Conservation (phyloP, 2,329 filamentous ascomycete genomes). For the Aureobasidium sp. region DNA sequence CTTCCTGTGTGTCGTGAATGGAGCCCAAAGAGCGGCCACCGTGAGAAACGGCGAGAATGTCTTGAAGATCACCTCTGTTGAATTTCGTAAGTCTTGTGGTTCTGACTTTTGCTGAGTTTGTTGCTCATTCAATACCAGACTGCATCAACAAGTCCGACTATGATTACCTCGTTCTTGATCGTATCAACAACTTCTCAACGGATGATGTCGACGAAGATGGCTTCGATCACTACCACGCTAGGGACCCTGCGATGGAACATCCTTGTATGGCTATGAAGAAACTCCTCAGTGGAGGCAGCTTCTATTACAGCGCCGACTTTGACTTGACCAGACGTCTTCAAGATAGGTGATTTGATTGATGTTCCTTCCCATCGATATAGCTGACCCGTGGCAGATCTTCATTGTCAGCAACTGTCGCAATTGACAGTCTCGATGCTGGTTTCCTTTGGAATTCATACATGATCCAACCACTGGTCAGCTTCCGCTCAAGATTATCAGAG, state of each 20-base stretch:
- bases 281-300: conserved; percentile 84
- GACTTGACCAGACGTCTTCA: conserved; percentile 91
- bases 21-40: conserved; percentile 69
- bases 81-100: conserved; percentile 54
- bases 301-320: conserved; percentile 98
- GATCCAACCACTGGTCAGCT: conserved; percentile 87
- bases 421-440: conserved; percentile 85
- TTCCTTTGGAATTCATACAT: conserved; percentile 99
- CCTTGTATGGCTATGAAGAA: conserved; percentile 88
- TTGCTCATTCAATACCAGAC: conserved; percentile 41
- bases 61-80: conserved; percentile 76
- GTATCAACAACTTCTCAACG: conserved; percentile 49
- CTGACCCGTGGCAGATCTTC: conserved; percentile 19
- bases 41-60: conserved; percentile 83
- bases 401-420: conserved; percentile 63
- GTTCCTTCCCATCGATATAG: neutral
- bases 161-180: conserved; percentile 62
- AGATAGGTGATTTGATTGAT: conserved; percentile 54
- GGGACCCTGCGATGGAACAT: conserved; percentile 70
- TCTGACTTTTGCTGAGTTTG: neutral
- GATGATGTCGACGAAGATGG: conserved; percentile 50
- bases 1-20: conserved; percentile 84
- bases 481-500: conserved; percentile 71
- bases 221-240: conserved; percentile 46
- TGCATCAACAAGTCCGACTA: conserved; percentile 83